Percentiles rank a stretch among this genome's conserved stretches.
Evolutionary conservation across 352 stramenopile species (phyloP).

Genomic region (Phytophthora parvispora): DNA sequence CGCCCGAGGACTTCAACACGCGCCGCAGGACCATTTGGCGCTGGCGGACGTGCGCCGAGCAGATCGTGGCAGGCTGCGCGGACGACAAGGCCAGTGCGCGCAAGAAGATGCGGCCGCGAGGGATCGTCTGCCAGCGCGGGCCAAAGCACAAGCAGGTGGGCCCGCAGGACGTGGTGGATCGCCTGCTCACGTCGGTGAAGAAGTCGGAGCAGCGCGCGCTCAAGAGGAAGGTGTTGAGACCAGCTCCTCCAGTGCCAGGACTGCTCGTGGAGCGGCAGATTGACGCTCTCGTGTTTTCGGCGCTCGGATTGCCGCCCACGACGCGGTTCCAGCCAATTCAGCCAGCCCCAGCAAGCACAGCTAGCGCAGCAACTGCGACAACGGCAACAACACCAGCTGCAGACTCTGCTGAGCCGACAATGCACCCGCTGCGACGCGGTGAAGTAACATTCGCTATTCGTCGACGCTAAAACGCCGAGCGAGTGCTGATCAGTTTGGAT

Average conservation of each 20-base stretch:
- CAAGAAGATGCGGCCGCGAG: constrained; percentile 38
- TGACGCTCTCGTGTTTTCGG: constrained; percentile 30
- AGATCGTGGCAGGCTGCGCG: constrained; percentile 33
- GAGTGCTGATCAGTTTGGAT: not conserved
- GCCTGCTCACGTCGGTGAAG: constrained; percentile 21
- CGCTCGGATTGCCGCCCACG: constrained; percentile 29
- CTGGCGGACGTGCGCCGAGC: constrained; percentile 26
- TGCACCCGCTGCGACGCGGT: constrained; percentile 20
- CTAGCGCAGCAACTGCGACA: not conserved
- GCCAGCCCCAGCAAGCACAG: not conserved
- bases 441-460: constrained; percentile 31
- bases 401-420: constrained; percentile 4
- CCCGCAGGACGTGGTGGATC: constrained; percentile 29
- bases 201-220: constrained; percentile 20
- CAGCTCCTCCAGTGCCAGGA: constrained; percentile 1
- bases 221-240: constrained; percentile 21
- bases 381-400: not conserved
- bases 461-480: constrained; percentile 12
- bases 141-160: constrained; percentile 23
- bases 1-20: constrained; percentile 22
- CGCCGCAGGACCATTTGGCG: constrained; percentile 26
- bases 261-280: constrained; percentile 18
- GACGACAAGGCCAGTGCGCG: constrained; percentile 38
- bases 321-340: constrained; percentile 18
- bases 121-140: constrained; percentile 31